These are phyloP conservation scores for Yamadazyma ubonensis DNA, from an alignment of 805 yeast genomes.

Conservation along the genomic window DNA sequence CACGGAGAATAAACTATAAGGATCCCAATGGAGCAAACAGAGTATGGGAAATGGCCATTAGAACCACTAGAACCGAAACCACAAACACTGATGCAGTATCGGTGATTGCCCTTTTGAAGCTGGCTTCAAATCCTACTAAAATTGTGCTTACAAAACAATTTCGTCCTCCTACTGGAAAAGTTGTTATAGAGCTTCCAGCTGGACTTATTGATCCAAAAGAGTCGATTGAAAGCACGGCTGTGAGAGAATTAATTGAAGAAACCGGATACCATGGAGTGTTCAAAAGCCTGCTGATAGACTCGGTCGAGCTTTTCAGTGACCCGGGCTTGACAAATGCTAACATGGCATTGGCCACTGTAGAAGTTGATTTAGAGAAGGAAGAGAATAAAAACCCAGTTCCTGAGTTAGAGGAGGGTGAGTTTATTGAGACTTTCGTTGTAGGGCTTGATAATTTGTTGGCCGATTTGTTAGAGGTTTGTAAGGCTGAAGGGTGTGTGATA, in stretches of 20 bases:
- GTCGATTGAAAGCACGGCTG: conserved; percentile 72
- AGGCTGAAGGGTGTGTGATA: conserved; percentile 65
- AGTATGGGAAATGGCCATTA: conserved; percentile 88
- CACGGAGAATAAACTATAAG: conserved; percentile 63
- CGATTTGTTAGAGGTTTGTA: conserved; percentile 48
- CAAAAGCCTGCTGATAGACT: conserved; percentile 23
- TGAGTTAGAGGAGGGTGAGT: conserved; percentile 85
- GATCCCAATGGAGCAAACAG: conserved; percentile 69
- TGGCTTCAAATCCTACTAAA: conserved; percentile 38
- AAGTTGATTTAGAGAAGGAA: conserved; percentile 65
- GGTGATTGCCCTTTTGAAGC: conserved; percentile 67
- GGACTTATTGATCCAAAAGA: conserved; percentile 89
- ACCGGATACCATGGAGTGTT: conserved; percentile 85
- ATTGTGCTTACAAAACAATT: conserved; percentile 81
- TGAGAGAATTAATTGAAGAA: conserved; percentile 86
- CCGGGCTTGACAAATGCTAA: conserved; percentile 90
- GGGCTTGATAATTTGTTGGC: conserved; percentile 60
- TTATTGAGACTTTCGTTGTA: conserved; percentile 81
- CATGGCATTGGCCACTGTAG: conserved; percentile 72
- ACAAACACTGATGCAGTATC: conserved; percentile 87
- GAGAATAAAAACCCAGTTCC: conserved; percentile 70
- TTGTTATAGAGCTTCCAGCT: conserved; percentile 93
- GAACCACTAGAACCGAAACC: conserved; percentile 64
- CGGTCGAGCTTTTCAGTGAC: conserved; percentile 57
- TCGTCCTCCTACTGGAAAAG: conserved; percentile 88